Base-by-base conservation (phyloP, 345 rosid species). In the Limnanthes douglasii region DNA sequence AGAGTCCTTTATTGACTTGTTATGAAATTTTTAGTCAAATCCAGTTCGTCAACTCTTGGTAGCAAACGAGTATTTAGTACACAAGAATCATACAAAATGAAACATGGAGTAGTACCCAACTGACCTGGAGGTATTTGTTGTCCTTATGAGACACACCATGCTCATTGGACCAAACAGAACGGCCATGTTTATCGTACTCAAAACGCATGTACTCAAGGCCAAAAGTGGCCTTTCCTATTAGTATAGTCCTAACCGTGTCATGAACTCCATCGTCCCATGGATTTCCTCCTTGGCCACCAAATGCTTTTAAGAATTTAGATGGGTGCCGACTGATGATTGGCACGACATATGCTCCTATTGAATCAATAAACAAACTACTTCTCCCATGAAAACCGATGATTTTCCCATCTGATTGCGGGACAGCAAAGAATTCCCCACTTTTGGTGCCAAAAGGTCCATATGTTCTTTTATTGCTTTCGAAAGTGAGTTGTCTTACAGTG, bases 241-340 rank as follows among this genome's bases (percentile, higher is more conserved):
- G 50, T 5, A 56, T 45, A 14, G 49, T 48, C 17, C 43, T 56
- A 20, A 56, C 56, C 11, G 45, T 50, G 16, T 43, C 27, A 33
- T 56, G 12, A 19, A 48, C 46, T 37, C 56, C 62, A 25, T 56
- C 61, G 23, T 48, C 61, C 61, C 61, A 56, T 36, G 3, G 20
- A 43, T 27, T 25, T 15, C 61, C 62, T 22, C 15, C 56, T 5
- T 43, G 41, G 25, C 51, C 34, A 15, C 62, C 56, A 14, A 18
- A 16, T 4, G 62, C 55, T 3, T 39, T 29, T 11, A 49, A 26
- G 34, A 37, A 48, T 33, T 18, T 54, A 54, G 32, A 39, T 22
- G 35, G 21, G 6, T 13, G 18, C 30, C 27, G 38, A 29, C 35
- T 11, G 4, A 44, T 15, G 19, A 55, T 25, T 19, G 53, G 48